Base-by-base conservation (phyloP, 306 rosid species). In the Vigna nakashimae region DNA sequence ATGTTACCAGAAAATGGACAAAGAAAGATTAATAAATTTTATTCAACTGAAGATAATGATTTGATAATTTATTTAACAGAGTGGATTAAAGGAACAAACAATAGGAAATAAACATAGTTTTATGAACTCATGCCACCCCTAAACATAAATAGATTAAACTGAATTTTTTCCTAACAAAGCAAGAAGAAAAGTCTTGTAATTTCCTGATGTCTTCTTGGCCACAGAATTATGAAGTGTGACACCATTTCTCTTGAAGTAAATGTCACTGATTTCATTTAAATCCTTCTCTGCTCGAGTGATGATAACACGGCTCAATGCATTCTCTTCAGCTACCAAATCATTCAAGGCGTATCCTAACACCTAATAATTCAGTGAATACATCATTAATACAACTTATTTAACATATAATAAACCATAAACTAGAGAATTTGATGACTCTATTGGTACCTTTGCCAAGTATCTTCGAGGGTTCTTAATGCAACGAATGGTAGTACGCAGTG, bases 221-320 rank as follows among this genome's bases (percentile, higher is more conserved):
- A 88, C 60, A 3, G 78, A 76, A 30, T 74, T 9, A 16, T 79
- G 69, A 71, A 88, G 74, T 55, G 84, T 59, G 17, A 49, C 46
- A 82, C 60, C 84, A 79, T 86, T 84, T 74, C 90, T 86, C 79
- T 77, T 70, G 7, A 48, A 50, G 69, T 76, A 86, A 26, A 76
- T 36, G 13, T 86, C 88, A 38, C 70, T 80, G 43, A 88, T 77
- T 63, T 82, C 87, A 4, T 74, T 86, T 73, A 88, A 82, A 71
- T 88, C 90, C 78, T 73, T 82, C 63, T 88, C 90, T 36, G 90
- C 88, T 16, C 88, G 83, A 30, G 76, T 86, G 65, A 86, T 76
- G 65, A 88, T 86, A 69, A 88, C 90, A 57, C 92, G 86, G 43
- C 79, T 86, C 34, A 88, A 69, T 79, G 78, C 84, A 26, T 84